Evolutionary conservation across 2,329 filamentous ascomycete species (phyloP).

Genomic region (Fusarium sp.): DNA sequence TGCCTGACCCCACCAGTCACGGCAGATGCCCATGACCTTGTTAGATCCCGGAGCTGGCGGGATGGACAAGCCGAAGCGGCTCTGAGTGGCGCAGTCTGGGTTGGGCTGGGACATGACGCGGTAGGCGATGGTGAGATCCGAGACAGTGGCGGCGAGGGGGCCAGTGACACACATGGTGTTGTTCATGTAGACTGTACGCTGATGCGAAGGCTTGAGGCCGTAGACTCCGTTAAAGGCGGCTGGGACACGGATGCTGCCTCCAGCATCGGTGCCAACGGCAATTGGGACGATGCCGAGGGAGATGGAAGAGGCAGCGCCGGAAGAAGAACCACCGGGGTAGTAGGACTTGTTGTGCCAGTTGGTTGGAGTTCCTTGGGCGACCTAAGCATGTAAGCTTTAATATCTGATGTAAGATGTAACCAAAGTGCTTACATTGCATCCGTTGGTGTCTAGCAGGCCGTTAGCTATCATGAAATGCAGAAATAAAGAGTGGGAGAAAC

Average conservation of each 20-base stretch:
- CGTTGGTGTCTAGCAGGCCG: constrained; percentile 73
- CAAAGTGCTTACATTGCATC: constrained; percentile 72
- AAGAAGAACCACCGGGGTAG: constrained; percentile 85
- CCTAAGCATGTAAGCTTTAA: constrained; percentile 59
- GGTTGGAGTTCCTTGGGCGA: constrained; percentile 76
- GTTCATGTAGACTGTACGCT: constrained; percentile 70
- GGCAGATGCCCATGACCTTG: constrained; percentile 79
- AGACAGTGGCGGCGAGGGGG: constrained; percentile 80
- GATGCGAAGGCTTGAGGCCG: constrained; percentile 83
- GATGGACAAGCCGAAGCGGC: constrained; percentile 71
- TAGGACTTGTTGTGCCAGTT: constrained; percentile 83
- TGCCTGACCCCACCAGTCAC: constrained; percentile 61
- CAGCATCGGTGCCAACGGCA: constrained; percentile 79
- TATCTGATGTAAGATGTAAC: background rate
- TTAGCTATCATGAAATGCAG: background rate
- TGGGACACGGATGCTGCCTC: constrained; percentile 81
- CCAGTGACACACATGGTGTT: constrained; percentile 73
- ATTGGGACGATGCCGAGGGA: constrained; percentile 80
- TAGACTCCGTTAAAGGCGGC: constrained; percentile 82
- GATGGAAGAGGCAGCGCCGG: constrained; percentile 79
- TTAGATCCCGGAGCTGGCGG: constrained; percentile 56
- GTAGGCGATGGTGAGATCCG: constrained; percentile 86
- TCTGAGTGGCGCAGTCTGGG: constrained; percentile 68
- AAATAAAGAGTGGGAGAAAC: constrained; percentile 52
- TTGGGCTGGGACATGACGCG: constrained; percentile 81